These are phyloP conservation scores for Monosporascus sp. DNA, from an alignment of 2,329 filamentous ascomycete genomes.

Conservation along the genomic window DNA sequence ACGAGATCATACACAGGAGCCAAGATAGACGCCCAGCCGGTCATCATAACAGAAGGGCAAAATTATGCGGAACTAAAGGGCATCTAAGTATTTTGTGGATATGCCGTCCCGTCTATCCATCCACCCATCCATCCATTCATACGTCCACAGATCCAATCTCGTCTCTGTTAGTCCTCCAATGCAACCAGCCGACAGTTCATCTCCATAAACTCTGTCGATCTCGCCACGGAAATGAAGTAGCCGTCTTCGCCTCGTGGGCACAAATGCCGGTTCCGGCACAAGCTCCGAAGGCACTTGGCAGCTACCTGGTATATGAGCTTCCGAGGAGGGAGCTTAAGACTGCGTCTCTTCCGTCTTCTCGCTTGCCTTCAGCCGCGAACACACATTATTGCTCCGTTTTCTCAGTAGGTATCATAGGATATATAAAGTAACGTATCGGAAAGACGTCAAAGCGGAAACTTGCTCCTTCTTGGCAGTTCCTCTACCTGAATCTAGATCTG, in stretches of 20 bases:
- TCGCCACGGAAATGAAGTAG: too few species aligned
- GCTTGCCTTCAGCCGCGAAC: not conserved
- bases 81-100: not conserved
- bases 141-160: not conserved
- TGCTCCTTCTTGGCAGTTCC: not conserved
- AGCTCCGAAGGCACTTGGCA: not conserved
- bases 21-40: too few species aligned
- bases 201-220: not conserved
- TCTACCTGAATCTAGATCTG: conserved; percentile 76
- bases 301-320: not conserved
- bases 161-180: too few species aligned
- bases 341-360: not conserved
- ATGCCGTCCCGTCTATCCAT: not conserved
- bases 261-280: too few species aligned
- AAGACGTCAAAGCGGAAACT: not conserved
- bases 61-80: not conserved
- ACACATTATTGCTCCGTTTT: not conserved
- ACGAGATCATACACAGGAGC: not conserved
- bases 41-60: not conserved
- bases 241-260: too few species aligned
- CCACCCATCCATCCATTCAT: not conserved
- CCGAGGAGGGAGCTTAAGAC: not conserved
- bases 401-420: not conserved
- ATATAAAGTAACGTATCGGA: not conserved
- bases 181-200: not conserved